Base-by-base conservation (phyloP, 2,329 filamentous ascomycete genomes). In the Aspergillus sp. region DNA sequence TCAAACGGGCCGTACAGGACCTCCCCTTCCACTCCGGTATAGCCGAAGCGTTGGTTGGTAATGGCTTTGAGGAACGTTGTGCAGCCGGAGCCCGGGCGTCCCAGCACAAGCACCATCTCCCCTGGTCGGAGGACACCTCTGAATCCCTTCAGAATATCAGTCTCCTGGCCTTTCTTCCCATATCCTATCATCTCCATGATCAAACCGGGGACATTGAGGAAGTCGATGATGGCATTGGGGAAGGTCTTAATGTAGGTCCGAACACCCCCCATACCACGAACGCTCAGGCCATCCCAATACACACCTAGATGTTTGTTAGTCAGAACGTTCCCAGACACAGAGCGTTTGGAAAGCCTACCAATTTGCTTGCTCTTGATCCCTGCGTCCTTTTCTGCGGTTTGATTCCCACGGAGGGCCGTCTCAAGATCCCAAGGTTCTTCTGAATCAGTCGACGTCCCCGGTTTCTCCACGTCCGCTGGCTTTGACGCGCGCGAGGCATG, bases 61-160 rank as follows among this genome's bases (percentile, higher is more conserved):
- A 88, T 86, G 1, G 82, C 77, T 69, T 86, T 87, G 50, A 88
- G 77, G 59, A 88, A 88, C 0, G 86, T 87, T 1, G 85, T 87
- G 66, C 86, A 89, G 21, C 86, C 86, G 0, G 82, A 86, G 0
- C 89, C 89, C 0, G 90, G 90, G 56, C 86, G 82, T 19, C 90
- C 90, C 5, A 95, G 78, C 0, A 95, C 90, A 2, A 95, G 78
- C 0, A 93, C 82, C 91, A 96, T 96, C 76, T 96, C 91, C 1
- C 91, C 92, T 0, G 90, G 88, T 58, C 87, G 85, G 52, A 85
- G 83, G 1, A 88, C 79, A 29, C 87, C 73, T 4, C 58, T 56
- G 31, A 68, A 94, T 58, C 82, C 78, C 56, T 89, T 80, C 20
- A 96, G 73, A 43, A 96, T 86, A 5, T 89, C 86, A 38, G 86